Percentiles rank a stretch among this genome's conserved stretches.
These are phyloP conservation scores for Ceratobasidium sp. DNA, from an alignment of 1,284 basidiomycete genomes.

Conservation along the genomic window DNA sequence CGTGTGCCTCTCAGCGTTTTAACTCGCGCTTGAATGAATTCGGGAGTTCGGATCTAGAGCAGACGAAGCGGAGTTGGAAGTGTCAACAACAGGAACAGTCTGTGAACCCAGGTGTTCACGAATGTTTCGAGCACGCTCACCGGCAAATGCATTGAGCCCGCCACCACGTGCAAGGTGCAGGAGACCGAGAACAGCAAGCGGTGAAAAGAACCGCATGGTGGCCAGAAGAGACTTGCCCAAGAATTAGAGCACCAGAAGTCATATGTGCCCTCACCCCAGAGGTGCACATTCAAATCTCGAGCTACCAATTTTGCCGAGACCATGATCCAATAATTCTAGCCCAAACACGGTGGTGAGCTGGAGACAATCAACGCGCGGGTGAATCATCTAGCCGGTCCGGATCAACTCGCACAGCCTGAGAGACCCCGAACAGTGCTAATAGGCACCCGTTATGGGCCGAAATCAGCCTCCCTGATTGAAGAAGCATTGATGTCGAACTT, in stretches of 20 bases:
- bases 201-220: conserved; percentile 16
- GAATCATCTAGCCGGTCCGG: too few species aligned
- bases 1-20: background rate
- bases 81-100: background rate
- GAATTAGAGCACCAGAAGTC: background rate
- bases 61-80: background rate
- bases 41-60: background rate
- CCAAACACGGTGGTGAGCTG: too few species aligned
- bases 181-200: conserved; percentile 16
- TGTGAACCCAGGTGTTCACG: background rate
- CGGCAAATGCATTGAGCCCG: conserved; percentile 7
- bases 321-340: too few species aligned
- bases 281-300: background rate
- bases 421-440: too few species aligned
- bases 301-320: background rate
- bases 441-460: too few species aligned
- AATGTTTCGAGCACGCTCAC: conserved; percentile 8
- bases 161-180: conserved; percentile 17
- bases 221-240: background rate
- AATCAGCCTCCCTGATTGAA: too few species aligned
- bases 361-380: too few species aligned
- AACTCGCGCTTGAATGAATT: background rate
- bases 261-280: background rate
- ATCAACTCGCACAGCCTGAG: too few species aligned
- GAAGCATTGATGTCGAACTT: too few species aligned